Evolutionary conservation across 1,284 basidiomycete genomes (phyloP).

Genomic region (Irpex rosettiformis): DNA sequence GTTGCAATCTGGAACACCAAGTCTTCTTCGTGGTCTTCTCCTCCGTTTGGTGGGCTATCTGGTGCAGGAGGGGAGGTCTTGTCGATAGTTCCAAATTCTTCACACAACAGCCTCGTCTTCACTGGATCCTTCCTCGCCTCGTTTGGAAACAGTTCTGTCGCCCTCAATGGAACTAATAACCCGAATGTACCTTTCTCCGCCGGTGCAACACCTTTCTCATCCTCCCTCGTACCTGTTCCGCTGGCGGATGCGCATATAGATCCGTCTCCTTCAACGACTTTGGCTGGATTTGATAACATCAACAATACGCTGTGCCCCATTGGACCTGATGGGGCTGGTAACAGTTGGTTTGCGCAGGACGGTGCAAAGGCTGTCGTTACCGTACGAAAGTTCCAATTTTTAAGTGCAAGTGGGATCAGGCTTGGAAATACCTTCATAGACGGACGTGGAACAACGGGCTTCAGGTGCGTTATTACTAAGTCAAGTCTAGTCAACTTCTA

Average conservation of each 20-base stretch:
- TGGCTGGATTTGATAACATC: constrained; percentile 67
- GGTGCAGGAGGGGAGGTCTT: constrained; percentile 69
- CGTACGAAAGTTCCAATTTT: constrained; percentile 68
- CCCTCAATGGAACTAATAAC: constrained; percentile 64
- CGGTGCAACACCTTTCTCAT: constrained; percentile 83
- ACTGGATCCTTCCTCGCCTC: constrained; percentile 82
- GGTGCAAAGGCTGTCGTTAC: constrained; percentile 71
- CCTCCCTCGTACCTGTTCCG: constrained; percentile 86
- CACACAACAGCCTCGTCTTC: constrained; percentile 78
- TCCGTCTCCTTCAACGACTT: constrained; percentile 67
- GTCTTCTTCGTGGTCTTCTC: constrained; percentile 64
- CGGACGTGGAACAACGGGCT: constrained; percentile 79
- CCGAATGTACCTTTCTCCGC: constrained; percentile 73
- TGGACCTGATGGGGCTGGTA: constrained; percentile 73
- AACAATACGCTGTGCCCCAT: constrained; percentile 81
- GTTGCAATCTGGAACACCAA: constrained; percentile 80
- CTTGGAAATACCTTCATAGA: constrained; percentile 87
- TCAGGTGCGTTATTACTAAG: constrained; percentile 56
- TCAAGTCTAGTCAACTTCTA: not conserved
- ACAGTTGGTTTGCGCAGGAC: constrained; percentile 84
- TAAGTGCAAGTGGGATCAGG: constrained; percentile 77
- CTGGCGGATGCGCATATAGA: constrained; percentile 64
- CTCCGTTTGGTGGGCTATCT: constrained; percentile 81
- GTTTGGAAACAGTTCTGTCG: constrained; percentile 57
- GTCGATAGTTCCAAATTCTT: constrained; percentile 74